Conservation (phyloP, 2,329 filamentous ascomycete genomes). For the Endoconidiophora polonica region DNA sequence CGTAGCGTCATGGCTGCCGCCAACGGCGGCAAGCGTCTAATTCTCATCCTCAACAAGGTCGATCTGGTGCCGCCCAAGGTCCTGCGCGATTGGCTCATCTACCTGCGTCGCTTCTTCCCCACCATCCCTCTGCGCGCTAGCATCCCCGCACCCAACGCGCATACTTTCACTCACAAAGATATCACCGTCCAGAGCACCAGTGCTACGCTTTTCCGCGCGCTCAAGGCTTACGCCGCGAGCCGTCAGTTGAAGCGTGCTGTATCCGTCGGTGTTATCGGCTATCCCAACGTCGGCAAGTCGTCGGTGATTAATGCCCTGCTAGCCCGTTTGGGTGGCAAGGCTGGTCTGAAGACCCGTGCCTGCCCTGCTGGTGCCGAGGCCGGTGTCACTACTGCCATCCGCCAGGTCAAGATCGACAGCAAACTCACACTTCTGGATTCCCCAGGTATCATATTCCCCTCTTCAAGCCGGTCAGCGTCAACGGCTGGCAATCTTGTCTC, state of each 20-base stretch:
- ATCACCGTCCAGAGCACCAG: slow-evolving; percentile 77
- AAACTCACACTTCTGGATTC: slow-evolving; percentile 89
- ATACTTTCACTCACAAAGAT: slow-evolving; percentile 83
- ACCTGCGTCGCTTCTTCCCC: slow-evolving; percentile 79
- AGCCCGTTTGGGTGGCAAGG: slow-evolving; percentile 51
- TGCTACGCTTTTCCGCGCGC: slow-evolving; percentile 66
- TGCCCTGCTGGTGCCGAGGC: slow-evolving; percentile 85
- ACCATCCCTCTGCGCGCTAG: slow-evolving; percentile 79
- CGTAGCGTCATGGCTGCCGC: slow-evolving; percentile 81
- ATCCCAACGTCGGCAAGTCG: slow-evolving; percentile 91
- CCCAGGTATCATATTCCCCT: slow-evolving; percentile 86
- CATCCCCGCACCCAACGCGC: slow-evolving; percentile 64
- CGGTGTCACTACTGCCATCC: slow-evolving; percentile 75
- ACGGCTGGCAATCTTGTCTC: slow-evolving; percentile 26
- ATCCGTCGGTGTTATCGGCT: slow-evolving; percentile 85
- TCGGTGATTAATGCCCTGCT: slow-evolving; percentile 91
- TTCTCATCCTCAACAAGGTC: slow-evolving; percentile 90
- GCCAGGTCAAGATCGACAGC: slow-evolving; percentile 85
- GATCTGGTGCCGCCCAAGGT: slow-evolving; percentile 72
- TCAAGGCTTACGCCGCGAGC: slow-evolving; percentile 73
- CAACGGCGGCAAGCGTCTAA: slow-evolving; percentile 67
- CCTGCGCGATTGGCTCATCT: slow-evolving; percentile 67
- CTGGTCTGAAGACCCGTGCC: slow-evolving; percentile 38
- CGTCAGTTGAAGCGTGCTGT: slow-evolving; percentile 78
- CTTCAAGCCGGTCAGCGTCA: slow-evolving; percentile 28